Base-by-base conservation (phyloP, 495 filamentous ascomycete species). In the Lepraria neglecta region DNA sequence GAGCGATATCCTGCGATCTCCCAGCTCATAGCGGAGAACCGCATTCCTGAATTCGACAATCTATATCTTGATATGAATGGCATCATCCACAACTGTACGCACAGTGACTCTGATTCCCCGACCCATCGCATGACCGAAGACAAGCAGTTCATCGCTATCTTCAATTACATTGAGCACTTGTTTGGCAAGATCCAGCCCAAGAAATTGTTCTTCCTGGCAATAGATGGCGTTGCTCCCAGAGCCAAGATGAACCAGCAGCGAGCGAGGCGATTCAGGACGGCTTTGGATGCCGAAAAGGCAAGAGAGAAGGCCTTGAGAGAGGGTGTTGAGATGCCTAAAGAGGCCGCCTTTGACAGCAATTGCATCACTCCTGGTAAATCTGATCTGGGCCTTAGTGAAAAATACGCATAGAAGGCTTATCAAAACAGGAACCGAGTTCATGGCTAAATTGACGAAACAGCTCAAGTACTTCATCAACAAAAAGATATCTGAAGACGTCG, bases 231-330 rank as follows among this genome's bases (percentile, higher is more conserved):
- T 56, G 95, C 95, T 17, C 95, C 95, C 12, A 86, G 95, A 63
- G 95, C 95, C 46, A 99, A 99, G 79, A 99, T 99, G 95, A 99
- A 99, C 68, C 95, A 99, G 72, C 95, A 99, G 75, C 88, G 95
- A 66, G 87, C 95, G 42, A 83, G 95, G 68, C 88, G 95, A 67
- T 99, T 99, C 73, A 85, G 95, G 60, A 97, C 92, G 28, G 95
- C 95, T 33, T 71, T 96, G 45, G 95, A 99, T 68, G 88, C 86
- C 38, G 95, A 99, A 68, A 79, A 79, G 64, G 91, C 91, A 24
- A 85, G 87, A 71, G 87, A 97, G 50, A 96, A 92, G 77, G 95
- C 95, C 17, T 85, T 97, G 51, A 72, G 76, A 38, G 87, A 97
- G 67, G 95, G 95, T 27, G 78, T 90, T 64, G 86, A 96, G 75